Percentiles rank a stretch among this genome's conserved stretches.
These are phyloP conservation scores for Zymoseptoria ardabiliae DNA, from an alignment of 2,329 filamentous ascomycete genomes.

Conservation along the genomic window DNA sequence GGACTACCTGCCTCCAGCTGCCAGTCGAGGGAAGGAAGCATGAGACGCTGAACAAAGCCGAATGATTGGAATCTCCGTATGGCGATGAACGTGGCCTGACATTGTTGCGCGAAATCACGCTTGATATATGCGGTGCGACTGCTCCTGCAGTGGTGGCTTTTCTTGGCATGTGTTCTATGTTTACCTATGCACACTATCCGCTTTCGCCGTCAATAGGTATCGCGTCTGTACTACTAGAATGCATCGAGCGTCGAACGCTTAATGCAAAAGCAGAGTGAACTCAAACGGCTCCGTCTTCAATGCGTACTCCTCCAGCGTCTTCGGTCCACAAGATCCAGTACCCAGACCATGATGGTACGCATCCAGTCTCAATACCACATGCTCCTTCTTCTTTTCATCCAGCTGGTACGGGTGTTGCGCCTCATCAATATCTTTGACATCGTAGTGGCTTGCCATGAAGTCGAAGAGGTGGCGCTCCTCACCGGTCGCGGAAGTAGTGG, in stretches of 20 bases:
- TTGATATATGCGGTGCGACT: neutral
- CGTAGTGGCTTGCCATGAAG: slow-evolving; percentile 52
- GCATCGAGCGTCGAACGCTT: neutral
- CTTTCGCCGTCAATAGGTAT: neutral
- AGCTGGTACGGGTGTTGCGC: slow-evolving; percentile 58
- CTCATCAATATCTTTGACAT: slow-evolving; percentile 45
- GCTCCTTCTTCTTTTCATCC: slow-evolving; percentile 44
- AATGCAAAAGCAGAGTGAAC: slow-evolving; percentile 23
- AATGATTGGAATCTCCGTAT: neutral
- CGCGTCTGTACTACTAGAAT: neutral
- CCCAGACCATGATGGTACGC: slow-evolving; percentile 57
- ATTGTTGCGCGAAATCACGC: neutral
- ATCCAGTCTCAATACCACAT: slow-evolving; percentile 53
- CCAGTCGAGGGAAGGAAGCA: neutral
- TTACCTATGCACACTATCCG: neutral
- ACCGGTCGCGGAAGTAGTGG: slow-evolving; percentile 17
- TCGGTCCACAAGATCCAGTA: slow-evolving; percentile 55
- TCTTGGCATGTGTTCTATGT: neutral
- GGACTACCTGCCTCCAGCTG: neutral
- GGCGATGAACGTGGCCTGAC: neutral
- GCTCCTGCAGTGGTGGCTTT: neutral
- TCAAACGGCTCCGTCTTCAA: slow-evolving; percentile 33
- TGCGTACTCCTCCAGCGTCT: slow-evolving; percentile 36
- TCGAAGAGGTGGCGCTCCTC: slow-evolving; percentile 22
- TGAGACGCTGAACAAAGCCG: no score